Conservation (phyloP, 176 grass and related monocot genomes). For the Hordeum marinum region DNA sequence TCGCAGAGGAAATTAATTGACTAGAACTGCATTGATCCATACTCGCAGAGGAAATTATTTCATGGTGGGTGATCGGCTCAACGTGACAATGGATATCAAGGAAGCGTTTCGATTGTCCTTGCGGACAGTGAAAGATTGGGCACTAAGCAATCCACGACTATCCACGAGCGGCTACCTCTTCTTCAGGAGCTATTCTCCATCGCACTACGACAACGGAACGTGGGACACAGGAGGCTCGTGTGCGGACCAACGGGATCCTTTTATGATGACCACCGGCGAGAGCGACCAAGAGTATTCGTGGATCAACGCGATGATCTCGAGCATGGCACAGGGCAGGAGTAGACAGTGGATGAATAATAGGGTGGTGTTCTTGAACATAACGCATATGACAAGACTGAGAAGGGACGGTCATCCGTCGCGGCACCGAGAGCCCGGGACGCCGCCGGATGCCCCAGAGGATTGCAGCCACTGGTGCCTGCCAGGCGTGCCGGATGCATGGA, state of each 20-base stretch:
- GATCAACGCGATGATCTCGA: slow-evolving; percentile 28
- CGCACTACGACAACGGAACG: slow-evolving; percentile 40
- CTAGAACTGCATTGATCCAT: not conserved
- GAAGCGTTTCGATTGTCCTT: slow-evolving; percentile 29
- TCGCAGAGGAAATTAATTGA: not conserved
- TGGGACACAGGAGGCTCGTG: slow-evolving; percentile 30
- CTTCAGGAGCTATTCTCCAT: slow-evolving; percentile 39
- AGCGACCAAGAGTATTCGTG: slow-evolving; percentile 9
- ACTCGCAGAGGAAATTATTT: slow-evolving; percentile 44
- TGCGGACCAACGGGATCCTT: not conserved
- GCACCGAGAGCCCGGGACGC: slow-evolving; percentile 30
- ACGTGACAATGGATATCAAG: slow-evolving; percentile 24
- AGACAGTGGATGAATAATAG: not conserved
- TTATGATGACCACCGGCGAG: not conserved
- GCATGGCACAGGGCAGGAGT: not conserved
- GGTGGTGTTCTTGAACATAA: slow-evolving; percentile 29
- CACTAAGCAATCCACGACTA: not conserved
- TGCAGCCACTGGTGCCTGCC: slow-evolving; percentile 94
- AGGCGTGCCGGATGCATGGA: slow-evolving; percentile 80
- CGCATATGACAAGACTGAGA: slow-evolving; percentile 33
- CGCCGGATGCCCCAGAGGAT: slow-evolving; percentile 44
- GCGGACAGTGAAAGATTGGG: slow-evolving; percentile 25
- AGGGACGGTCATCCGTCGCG: slow-evolving; percentile 32
- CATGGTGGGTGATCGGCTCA: slow-evolving; percentile 25
- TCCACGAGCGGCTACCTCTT: slow-evolving; percentile 7